Evolutionary conservation across 2,329 filamentous ascomycete genomes (phyloP), one percentile per base, ranked within the genome.

Genomic region (Sclerotinia nivalis): DNA sequence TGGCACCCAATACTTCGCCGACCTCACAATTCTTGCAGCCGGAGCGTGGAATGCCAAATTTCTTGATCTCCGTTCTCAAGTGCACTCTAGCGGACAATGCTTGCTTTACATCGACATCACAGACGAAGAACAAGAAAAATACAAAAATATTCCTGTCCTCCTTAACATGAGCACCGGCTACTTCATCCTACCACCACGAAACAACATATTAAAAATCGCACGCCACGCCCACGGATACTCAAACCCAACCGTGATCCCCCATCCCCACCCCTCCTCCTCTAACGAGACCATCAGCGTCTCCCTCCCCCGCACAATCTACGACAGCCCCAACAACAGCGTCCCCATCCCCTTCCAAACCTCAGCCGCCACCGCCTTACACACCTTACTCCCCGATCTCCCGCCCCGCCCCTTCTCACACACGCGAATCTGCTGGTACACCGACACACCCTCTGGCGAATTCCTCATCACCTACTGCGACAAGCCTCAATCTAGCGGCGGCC

Each of bases 31-130:
- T 69, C 84, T 97, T 2, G 93, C 95, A 0, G 89, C 93, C 0
- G 95, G 95, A 22, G 93, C 95, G 6, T 98, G 95, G 94, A 93
- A 92, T 2, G 87, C 89, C 2, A 85, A 87, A 1, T 84, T 97
- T 31, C 82, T 97, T 69, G 91, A 97, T 79, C 83, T 97, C 0
- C 84, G 89, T 60, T 92, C 93, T 37, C 87, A 91, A 58, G 89
- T 89, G 52, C 87, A 91, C 73, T 91, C 94, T 2, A 97, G 93
- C 0, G 95, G 93, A 20, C 95, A 98, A 76, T 87, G 88, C 0
- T 78, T 98, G 37, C 91, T 87, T 18, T 97, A 96, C 81, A 82
- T 97, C 73, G 84, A 88, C 73, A 85, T 98, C 75, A 91, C 88
- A 0, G 82, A 87, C 22, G 85, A 86, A 7, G 94, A 97, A 80